phyloP scores from a whole-genome alignment of 768 basidiomycete species.

The Sporobolomyces phaffii region DNA sequence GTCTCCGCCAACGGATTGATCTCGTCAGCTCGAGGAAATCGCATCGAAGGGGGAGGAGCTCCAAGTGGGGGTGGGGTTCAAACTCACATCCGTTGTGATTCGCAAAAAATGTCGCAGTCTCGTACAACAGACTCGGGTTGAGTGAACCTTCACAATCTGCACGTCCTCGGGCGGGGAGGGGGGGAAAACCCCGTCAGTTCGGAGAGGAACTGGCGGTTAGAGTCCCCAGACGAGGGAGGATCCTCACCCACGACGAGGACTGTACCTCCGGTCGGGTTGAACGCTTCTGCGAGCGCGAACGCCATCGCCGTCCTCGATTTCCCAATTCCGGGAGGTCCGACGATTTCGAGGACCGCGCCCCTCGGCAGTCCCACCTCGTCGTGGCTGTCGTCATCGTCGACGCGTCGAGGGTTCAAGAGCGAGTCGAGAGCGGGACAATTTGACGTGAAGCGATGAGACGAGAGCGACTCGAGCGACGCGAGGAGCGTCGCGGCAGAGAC shows the following conservation, averaged over 20 bases:
- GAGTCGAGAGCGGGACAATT: slow-evolving; percentile 18
- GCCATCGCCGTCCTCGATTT: slow-evolving; percentile 20
- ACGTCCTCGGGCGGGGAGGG: no score
- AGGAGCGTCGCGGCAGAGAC: slow-evolving; percentile 21
- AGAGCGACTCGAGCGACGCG: not conserved
- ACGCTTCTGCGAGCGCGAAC: slow-evolving; percentile 14
- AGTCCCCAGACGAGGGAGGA: not conserved
- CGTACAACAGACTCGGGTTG: slow-evolving; percentile 5
- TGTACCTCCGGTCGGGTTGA: not conserved
- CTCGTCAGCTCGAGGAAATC: no score
- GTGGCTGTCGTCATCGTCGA: not conserved
- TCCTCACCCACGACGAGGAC: slow-evolving; percentile 18
- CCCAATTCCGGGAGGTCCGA: slow-evolving; percentile 28
- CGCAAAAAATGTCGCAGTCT: not conserved
- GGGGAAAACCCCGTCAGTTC: no score
- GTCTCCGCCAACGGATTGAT: no score
- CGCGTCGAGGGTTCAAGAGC: slow-evolving; percentile 8
- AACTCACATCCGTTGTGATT: slow-evolving; percentile 12
- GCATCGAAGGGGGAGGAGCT: no score
- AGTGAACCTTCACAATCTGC: slow-evolving; percentile 17
- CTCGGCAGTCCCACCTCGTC: not conserved
- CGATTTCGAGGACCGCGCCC: slow-evolving; percentile 18
- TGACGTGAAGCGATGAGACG: slow-evolving; percentile 16
- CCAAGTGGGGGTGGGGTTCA: no score
- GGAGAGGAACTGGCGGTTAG: no score